phyloP scores from a whole-genome alignment of 352 stramenopile genomes.

The Phytophthora hibernalis region DNA sequence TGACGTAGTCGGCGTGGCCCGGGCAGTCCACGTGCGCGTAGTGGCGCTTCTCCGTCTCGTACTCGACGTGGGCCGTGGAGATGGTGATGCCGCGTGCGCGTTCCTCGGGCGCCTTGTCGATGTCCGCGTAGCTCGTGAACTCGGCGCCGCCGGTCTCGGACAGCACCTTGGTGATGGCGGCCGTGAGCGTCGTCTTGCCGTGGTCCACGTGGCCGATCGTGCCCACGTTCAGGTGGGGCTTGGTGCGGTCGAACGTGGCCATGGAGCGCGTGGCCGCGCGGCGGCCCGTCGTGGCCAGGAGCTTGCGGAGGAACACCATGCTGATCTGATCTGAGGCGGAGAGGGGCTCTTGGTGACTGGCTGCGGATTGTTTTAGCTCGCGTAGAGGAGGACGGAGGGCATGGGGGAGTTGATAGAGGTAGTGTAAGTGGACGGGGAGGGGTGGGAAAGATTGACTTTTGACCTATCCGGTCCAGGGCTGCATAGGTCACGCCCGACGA shows the following conservation, averaged over 20 bases:
- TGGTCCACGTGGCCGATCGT: slow-evolving; percentile 99
- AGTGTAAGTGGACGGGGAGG: background rate
- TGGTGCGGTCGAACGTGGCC: slow-evolving; percentile 87
- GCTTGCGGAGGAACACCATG: slow-evolving; percentile 43
- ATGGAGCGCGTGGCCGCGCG: slow-evolving; percentile 35
- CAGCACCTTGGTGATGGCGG: slow-evolving; percentile 95
- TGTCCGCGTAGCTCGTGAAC: slow-evolving; percentile 93
- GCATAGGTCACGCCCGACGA: background rate
- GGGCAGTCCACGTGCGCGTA: slow-evolving; percentile 96
- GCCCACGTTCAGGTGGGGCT: slow-evolving; percentile 97
- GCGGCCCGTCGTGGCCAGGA: slow-evolving; percentile 31
- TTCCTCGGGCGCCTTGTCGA: slow-evolving; percentile 95
- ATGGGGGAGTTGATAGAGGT: background rate
- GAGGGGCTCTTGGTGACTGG: slow-evolving; percentile 5
- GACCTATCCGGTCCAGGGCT: background rate
- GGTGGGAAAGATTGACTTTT: background rate
- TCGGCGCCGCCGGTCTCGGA: slow-evolving; percentile 81
- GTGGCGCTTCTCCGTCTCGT: slow-evolving; percentile 37
- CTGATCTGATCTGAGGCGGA: background rate
- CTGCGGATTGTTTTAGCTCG: slow-evolving; percentile 9
- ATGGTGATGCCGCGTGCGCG: slow-evolving; percentile 44
- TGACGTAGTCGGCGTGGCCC: slow-evolving; percentile 84
- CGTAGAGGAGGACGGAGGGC: slow-evolving; percentile 25
- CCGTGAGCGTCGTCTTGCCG: slow-evolving; percentile 97
- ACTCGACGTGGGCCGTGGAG: slow-evolving; percentile 41